Conservation (phyloP, 2,329 filamentous ascomycete species). For the Fusarium redolens region DNA sequence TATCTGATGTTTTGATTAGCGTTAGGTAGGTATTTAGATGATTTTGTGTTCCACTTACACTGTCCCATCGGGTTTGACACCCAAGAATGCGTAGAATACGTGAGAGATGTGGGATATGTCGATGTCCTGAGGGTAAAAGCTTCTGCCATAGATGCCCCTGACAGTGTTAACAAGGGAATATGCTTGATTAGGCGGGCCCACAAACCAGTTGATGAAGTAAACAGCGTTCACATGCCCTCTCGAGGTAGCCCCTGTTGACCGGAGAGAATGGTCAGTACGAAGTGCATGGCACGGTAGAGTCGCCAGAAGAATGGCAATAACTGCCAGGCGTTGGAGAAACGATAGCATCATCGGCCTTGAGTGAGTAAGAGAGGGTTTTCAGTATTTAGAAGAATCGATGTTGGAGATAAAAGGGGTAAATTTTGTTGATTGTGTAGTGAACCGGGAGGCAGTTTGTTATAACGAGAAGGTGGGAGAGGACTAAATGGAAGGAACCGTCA, state of each 20-base stretch:
- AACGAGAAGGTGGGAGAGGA: not conserved
- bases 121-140: slow-evolving; percentile 46
- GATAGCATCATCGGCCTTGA: slow-evolving; percentile 40
- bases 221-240: slow-evolving; percentile 35
- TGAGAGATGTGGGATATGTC: slow-evolving; percentile 72
- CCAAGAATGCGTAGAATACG: slow-evolving; percentile 84
- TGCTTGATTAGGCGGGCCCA: slow-evolving; percentile 52
- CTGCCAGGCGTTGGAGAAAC: slow-evolving; percentile 41
- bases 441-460: not conserved
- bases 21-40: not conserved
- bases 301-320: slow-evolving; percentile 44
- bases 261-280: slow-evolving; percentile 20
- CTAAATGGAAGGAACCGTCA: not conserved
- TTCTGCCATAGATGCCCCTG: slow-evolving; percentile 27
- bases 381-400: not conserved
- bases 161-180: slow-evolving; percentile 48
- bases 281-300: slow-evolving; percentile 32
- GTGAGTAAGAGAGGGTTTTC: not conserved
- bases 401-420: not conserved
- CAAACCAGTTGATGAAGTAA: slow-evolving; percentile 31
- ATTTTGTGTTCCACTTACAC: slow-evolving; percentile 61
- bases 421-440: not conserved
- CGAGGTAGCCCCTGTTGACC: slow-evolving; percentile 24
- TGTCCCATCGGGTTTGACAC: slow-evolving; percentile 76
- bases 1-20: slow-evolving; percentile 53